Conservation (phyloP, 148 eudicot species). For the Heliosperma pusillum region DNA sequence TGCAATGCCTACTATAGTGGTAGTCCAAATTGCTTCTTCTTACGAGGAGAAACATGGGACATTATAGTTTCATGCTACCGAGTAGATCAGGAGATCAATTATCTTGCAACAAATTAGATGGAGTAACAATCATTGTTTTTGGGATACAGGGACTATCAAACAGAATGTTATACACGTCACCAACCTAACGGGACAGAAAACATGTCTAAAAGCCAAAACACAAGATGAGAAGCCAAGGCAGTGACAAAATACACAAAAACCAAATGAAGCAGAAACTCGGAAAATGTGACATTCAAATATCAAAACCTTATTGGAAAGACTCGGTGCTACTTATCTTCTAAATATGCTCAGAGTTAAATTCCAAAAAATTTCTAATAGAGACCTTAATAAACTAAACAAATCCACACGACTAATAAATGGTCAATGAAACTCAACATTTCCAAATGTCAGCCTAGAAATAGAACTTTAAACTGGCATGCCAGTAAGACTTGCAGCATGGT, state of each 20-base stretch:
- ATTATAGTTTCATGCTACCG: background rate
- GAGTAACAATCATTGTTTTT: background rate
- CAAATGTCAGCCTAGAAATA: background rate
- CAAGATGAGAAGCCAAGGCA: background rate
- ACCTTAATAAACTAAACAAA: background rate
- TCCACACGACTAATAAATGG: background rate
- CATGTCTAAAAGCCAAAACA: conserved; percentile 2
- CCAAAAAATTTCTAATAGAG: background rate
- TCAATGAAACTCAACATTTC: background rate
- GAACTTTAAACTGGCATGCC: background rate
- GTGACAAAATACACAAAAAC: background rate
- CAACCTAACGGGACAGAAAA: background rate
- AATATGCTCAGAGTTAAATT: background rate
- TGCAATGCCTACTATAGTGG: background rate
- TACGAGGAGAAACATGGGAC: background rate
- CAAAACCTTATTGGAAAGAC: no score
- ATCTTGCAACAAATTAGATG: no score
- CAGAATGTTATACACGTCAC: background rate
- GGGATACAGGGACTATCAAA: background rate
- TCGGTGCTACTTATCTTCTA: no score
- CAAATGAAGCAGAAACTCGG: background rate
- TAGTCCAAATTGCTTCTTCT: background rate
- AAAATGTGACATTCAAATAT: background rate
- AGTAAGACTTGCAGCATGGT: background rate
- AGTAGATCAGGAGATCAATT: no score